These are phyloP conservation scores for Agrostemma githago DNA, from an alignment of 148 eudicot species.

Conservation along the genomic window DNA sequence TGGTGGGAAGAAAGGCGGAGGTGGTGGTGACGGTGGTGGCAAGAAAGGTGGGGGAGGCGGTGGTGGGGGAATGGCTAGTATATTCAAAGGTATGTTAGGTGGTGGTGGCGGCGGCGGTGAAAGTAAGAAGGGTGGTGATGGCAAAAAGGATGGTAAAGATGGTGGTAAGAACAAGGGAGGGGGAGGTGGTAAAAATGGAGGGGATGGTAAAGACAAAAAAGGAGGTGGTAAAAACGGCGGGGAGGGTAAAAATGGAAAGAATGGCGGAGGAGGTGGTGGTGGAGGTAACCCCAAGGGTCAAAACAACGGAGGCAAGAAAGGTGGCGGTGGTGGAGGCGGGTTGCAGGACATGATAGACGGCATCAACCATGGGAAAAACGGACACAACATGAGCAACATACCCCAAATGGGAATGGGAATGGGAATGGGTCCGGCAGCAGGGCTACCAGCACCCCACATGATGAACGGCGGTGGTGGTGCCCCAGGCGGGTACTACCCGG, in stretches of 20 bases:
- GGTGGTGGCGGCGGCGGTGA: conserved; percentile 23
- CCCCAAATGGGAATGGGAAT: neutral
- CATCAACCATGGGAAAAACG: conserved; percentile 26
- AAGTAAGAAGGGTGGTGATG: conserved; percentile 32
- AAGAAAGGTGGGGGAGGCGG: conserved; percentile 8
- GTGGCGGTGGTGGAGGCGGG: conserved; percentile 17
- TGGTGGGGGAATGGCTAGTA: conserved; percentile 28
- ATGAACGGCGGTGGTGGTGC: neutral
- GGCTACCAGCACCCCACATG: conserved; percentile 11
- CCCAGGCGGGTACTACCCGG: conserved; percentile 31
- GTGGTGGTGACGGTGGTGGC: conserved; percentile 9
- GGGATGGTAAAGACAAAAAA: conserved; percentile 6
- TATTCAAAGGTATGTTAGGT: conserved; percentile 29
- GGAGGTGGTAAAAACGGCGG: conserved; percentile 17
- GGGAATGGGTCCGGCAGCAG: neutral
- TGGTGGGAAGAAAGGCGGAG: conserved; percentile 4
- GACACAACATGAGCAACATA: conserved; percentile 1
- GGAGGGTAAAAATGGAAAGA: conserved; percentile 20
- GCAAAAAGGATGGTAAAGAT: conserved; percentile 27
- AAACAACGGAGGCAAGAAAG: conserved; percentile 15
- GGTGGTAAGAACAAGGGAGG: conserved; percentile 1
- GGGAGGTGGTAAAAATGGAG: neutral
- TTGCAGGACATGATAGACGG: conserved; percentile 24
- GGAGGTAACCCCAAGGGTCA: conserved; percentile 12
- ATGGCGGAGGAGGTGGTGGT: conserved; percentile 30